phyloP scores from a whole-genome alignment of 441 rosid genomes.

The Cnidoscolus chayamansa region DNA sequence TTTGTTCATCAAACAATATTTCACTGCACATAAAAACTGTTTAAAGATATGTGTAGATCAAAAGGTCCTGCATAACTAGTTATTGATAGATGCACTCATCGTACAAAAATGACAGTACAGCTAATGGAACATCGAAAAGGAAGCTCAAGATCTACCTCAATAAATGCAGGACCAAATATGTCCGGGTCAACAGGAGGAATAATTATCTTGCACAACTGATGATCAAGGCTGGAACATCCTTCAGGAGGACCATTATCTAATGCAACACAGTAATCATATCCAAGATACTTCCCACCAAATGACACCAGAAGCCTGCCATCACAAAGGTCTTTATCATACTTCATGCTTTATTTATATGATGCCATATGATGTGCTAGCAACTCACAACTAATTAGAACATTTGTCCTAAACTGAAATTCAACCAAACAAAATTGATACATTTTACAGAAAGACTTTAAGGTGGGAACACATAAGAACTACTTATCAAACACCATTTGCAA shows the following conservation, averaged over 20 bases:
- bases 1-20: neutral
- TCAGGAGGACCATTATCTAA: conserved; percentile 38
- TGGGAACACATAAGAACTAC: neutral
- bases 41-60: neutral
- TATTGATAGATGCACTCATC: neutral
- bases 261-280: conserved; percentile 47
- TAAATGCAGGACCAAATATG: conserved; percentile 87
- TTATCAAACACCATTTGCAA: neutral
- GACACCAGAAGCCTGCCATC: conserved; percentile 82
- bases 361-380: neutral
- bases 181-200: conserved; percentile 52
- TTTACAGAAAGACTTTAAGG: neutral
- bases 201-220: conserved; percentile 63
- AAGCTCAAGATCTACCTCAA: conserved; percentile 53
- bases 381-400: neutral
- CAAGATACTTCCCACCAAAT: conserved; percentile 81
- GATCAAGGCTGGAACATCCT: conserved; percentile 40
- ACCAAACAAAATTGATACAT: neutral
- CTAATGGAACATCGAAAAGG: neutral
- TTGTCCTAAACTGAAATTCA: neutral
- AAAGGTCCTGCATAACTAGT: neutral
- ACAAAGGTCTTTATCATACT: conserved; percentile 30
- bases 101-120: neutral
- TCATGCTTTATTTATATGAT: neutral
- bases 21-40: neutral